These are phyloP conservation scores for Dalbergia cochinchinensis DNA, from an alignment of 306 rosid species.

Conservation along the genomic window DNA sequence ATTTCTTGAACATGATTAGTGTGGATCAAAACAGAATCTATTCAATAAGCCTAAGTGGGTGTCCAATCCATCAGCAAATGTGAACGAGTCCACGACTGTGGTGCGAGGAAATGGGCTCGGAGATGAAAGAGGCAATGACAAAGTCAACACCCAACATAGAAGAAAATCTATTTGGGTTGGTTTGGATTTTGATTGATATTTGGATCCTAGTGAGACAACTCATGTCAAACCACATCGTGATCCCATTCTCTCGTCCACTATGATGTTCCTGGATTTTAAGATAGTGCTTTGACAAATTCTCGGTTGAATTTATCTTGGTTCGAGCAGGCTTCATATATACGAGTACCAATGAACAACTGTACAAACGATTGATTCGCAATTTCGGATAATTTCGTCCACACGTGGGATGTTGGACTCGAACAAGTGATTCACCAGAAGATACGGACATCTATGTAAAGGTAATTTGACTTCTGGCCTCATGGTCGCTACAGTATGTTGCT, in stretches of 20 bases:
- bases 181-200: background rate
- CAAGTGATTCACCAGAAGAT: background rate
- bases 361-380: background rate
- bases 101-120: background rate
- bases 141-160: conserved; percentile 1
- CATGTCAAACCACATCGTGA: background rate
- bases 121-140: background rate
- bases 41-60: background rate
- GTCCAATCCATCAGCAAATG: background rate
- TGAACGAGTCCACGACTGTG: background rate
- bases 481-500: background rate
- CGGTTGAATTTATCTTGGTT: background rate
- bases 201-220: conserved; percentile 1
- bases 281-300: background rate
- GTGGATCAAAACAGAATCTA: no score
- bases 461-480: background rate
- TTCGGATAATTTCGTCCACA: background rate
- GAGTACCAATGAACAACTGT: background rate
- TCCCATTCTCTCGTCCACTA: background rate
- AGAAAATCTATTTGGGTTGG: background rate
- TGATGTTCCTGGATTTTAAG: conserved; percentile 22
- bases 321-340: background rate
- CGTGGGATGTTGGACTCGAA: background rate
- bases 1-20: background rate
- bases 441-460: background rate